Base-by-base conservation (phyloP, 1,284 basidiomycete genomes). In the Schizopora paradoxa region DNA sequence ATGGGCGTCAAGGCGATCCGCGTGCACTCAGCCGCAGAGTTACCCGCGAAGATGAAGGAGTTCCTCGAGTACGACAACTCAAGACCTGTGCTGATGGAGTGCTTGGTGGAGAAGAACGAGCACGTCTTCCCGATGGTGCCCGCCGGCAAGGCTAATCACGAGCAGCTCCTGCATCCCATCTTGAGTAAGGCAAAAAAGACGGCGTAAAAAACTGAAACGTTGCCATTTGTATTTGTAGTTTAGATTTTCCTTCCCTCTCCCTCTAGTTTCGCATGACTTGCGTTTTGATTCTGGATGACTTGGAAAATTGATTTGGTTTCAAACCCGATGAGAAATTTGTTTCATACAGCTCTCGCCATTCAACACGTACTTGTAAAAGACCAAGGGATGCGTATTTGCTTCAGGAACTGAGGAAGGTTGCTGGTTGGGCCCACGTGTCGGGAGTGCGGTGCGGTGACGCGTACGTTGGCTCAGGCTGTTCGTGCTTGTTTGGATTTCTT, bases 31-130 rank as follows among this genome's bases (percentile, higher is more conserved):
- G 62, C 76, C 5, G 81, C 75, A 33, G 94, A 99, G 47, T 74
- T 99, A 10, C 90, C 91, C 0, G 80, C 74, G 31, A 95, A 89
- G 76, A 98, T 99, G 93, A 92, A 93, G 73, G 94, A 98, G 75
- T 96, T 99, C 68, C 75, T 99, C 58, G 93, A 95, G 69, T 96
- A 95, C 66, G 87, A 92, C 54, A 85, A 80, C 54, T 74, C 73
- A 49, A 86, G 80, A 66, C 95, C 95, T 1, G 77, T 98, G 36
- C 66, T 99, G 53, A 74, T 99, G 72, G 94, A 99, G 68, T 95
- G 91, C 61, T 48, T 86, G 47, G 90, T 97, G 27, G 83, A 87
- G 64, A 77, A 75, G 58, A 82, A 81, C 56, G 94, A 97, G 69
- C 93, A 97, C 64, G 93, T 96, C 48, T 97, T 91, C 79, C 94